phyloP scores from a whole-genome alignment of 306 rosid species.

The Cucumis melo region DNA sequence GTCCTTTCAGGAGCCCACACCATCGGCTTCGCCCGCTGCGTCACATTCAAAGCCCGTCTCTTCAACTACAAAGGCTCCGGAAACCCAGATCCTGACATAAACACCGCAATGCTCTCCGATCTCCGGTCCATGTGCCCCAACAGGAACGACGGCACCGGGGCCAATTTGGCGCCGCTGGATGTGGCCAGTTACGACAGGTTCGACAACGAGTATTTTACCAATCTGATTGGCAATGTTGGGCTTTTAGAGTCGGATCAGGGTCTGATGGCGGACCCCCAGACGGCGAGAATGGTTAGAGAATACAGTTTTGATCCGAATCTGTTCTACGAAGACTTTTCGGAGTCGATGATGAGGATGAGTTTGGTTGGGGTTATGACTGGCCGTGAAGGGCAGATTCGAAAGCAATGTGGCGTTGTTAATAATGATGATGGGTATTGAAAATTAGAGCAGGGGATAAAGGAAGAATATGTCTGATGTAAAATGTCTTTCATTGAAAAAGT shows the following conservation, averaged over 20 bases:
- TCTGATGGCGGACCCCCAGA: slow-evolving; percentile 18
- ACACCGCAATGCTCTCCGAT: slow-evolving; percentile 16
- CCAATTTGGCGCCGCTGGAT: slow-evolving; percentile 54
- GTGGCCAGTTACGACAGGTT: slow-evolving; percentile 14
- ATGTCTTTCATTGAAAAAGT: background rate
- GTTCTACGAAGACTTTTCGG: slow-evolving; percentile 39
- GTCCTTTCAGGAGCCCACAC: slow-evolving; percentile 77
- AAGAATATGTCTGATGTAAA: background rate
- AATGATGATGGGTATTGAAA: background rate
- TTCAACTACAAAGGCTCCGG: slow-evolving; percentile 47
- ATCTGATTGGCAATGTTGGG: slow-evolving; percentile 19
- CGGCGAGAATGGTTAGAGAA: slow-evolving; percentile 24
- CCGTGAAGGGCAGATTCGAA: slow-evolving; percentile 38
- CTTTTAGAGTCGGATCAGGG: slow-evolving; percentile 58
- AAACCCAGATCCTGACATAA: slow-evolving; percentile 43
- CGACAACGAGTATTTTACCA: slow-evolving; percentile 41
- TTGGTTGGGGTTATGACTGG: slow-evolving; percentile 43
- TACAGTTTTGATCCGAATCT: slow-evolving; percentile 23
- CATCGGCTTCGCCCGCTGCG: slow-evolving; percentile 58
- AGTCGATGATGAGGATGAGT: slow-evolving; percentile 50
- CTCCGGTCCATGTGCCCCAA: slow-evolving; percentile 40
- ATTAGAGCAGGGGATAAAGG: no score
- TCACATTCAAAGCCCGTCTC: slow-evolving; percentile 45
- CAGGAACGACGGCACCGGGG: slow-evolving; percentile 15
- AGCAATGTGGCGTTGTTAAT: slow-evolving; percentile 41